Evolutionary conservation across 805 yeast genomes (phyloP), one percentile per base, ranked within the genome.

Genomic region (Candida verbasci): DNA sequence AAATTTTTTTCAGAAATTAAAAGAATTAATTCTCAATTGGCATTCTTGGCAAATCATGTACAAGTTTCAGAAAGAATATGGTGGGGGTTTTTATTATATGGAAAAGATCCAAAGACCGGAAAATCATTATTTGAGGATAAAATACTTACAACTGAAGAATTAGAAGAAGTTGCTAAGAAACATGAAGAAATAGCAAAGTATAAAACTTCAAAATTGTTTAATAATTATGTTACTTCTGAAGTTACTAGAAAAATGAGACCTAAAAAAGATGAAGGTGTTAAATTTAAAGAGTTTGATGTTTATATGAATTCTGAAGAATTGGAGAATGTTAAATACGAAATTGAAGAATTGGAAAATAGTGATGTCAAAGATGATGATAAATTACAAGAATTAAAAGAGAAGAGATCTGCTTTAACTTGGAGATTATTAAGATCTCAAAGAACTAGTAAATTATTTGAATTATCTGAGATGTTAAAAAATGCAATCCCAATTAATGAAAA

Each of bases 41-140:
- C 57, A 11, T 52, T 45, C 24, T 37, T 62, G 31, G 39, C 65
- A 9, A 60, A 52, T 34, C 56, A 52, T 12, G 27, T 64, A 22
- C 41, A 49, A 1, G 31, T 43, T 2, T 44, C 58, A 1, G 73
- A 68, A 34, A 50, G 50, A 20, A 37, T 46, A 17, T 65, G 71
- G 72, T 60, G 65, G 65, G 56, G 55, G 6, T 66, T 69, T 68
- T 49, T 67, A 16, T 46, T 66, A 3, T 56, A 60, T 41, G 62
- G 64, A 8, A 65, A 65, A 34, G 65, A 60, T 31, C 44, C 51
- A n/a, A 45, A 40, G 7, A 53, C 56, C 3, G 58, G 60, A 16
- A 51, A 54, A 28, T 49, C 62, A 8, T 46, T 62, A 12, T 52
- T 63, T 39, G 44, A 43, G 5, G 48, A 53, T 16, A 53, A 48